These are phyloP conservation scores for Choanephora cucurbitarum DNA, from an alignment of 371 early-diverging fungal species.

Conservation along the genomic window DNA sequence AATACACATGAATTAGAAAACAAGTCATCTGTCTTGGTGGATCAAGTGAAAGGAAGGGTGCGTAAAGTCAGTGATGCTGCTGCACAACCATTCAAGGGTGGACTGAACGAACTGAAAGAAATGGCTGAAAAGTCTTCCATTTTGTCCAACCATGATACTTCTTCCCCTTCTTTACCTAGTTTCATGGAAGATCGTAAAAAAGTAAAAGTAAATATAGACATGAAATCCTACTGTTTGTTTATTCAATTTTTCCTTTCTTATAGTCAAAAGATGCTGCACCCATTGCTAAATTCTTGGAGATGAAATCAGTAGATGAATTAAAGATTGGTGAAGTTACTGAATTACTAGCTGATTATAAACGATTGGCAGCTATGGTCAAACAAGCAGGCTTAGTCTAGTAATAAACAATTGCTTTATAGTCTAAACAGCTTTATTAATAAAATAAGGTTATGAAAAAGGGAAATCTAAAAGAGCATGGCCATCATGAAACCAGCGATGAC, in stretches of 20 bases:
- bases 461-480: too few relatives aligned
- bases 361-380: conserved; percentile 39
- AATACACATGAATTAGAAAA: conserved; percentile 20
- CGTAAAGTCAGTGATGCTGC: conserved; percentile 23
- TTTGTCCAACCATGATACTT: conserved; percentile 1
- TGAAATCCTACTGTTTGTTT: neutral
- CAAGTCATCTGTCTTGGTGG: conserved; percentile 13
- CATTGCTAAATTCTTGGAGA: conserved; percentile 27
- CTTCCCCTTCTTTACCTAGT: conserved; percentile 18
- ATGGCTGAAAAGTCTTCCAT: conserved; percentile 15
- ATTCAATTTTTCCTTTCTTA: too few relatives aligned
- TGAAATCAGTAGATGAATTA: conserved; percentile 35
- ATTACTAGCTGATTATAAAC: conserved; percentile 34
- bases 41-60: conserved; percentile 24
- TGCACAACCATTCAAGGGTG: conserved; percentile 9
- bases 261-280: conserved; percentile 18
- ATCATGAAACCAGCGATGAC: too few relatives aligned
- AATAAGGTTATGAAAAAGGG: too few relatives aligned
- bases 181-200: conserved; percentile 23
- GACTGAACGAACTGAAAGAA: conserved; percentile 35
- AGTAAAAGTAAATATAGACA: neutral
- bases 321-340: conserved; percentile 34
- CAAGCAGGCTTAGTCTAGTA: conserved; percentile 31
- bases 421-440: too few relatives aligned
- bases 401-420: too few relatives aligned